A percentile compares a stretch with the other conserved stretches of the same genome.
Evolutionary conservation across 2,329 filamentous ascomycete species (phyloP).

Genomic region (Aspergillus latus): DNA sequence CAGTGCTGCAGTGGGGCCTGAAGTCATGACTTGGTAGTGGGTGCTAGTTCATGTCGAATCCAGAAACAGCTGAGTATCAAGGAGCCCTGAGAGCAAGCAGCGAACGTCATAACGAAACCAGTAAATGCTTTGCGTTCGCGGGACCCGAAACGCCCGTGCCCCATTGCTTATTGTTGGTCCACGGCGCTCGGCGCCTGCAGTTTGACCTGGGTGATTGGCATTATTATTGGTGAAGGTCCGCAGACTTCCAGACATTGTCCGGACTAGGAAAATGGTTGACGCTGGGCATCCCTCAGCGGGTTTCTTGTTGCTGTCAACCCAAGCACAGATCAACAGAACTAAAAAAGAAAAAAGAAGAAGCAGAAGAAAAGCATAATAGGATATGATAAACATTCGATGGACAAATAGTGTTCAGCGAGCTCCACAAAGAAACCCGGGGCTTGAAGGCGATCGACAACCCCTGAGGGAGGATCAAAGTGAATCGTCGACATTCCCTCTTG

Average conservation of each 20-base stretch:
- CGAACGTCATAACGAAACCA: constrained; percentile 20
- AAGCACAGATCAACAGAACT: background rate
- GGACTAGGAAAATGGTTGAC: constrained; percentile 16
- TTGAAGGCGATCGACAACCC: constrained; percentile 6
- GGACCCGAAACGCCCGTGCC: constrained; percentile 4
- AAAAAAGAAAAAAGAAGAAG: background rate
- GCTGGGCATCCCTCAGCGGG: background rate
- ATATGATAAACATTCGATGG: background rate
- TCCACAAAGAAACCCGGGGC: background rate
- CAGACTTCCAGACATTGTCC: constrained; percentile 4
- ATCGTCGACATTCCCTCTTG: constrained; percentile 22
- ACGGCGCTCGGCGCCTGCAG: constrained; percentile 14
- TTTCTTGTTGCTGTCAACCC: constrained; percentile 1
- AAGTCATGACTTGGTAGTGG: background rate
- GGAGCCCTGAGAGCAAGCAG: background rate
- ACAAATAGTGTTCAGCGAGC: background rate
- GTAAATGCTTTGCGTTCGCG: constrained; percentile 20
- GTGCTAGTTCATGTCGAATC: constrained; percentile 8
- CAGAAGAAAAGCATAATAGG: no score
- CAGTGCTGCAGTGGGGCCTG: constrained; percentile 16
- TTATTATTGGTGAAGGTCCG: constrained; percentile 2
- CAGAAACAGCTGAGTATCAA: constrained; percentile 2
- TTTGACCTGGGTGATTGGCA: constrained; percentile 6
- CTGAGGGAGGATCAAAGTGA: background rate
- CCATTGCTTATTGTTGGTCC: constrained; percentile 11